Evolutionary conservation across 1,284 basidiomycete species (phyloP).

Genomic region (Boletus sp.): DNA sequence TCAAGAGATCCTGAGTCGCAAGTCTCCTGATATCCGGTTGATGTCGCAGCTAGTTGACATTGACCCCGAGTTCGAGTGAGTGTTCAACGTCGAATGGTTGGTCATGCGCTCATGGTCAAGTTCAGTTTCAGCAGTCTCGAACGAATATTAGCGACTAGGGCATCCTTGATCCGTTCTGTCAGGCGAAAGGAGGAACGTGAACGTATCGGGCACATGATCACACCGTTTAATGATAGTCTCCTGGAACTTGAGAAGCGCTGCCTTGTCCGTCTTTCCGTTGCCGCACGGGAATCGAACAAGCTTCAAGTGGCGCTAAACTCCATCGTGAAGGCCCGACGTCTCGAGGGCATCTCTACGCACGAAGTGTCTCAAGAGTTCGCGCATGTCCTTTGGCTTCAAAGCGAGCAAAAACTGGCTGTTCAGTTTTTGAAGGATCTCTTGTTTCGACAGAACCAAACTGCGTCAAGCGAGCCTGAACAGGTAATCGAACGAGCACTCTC

Average conservation of each 20-base stretch:
- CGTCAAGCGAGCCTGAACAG: constrained; percentile 15
- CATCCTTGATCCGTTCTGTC: constrained; percentile 74
- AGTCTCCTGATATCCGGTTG: constrained; percentile 33
- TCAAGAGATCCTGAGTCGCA: constrained; percentile 38
- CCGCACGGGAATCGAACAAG: constrained; percentile 68
- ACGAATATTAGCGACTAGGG: constrained; percentile 75
- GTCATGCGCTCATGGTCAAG: constrained; percentile 13
- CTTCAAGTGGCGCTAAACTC: constrained; percentile 86
- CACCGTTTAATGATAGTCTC: constrained; percentile 52
- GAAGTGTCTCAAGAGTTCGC: constrained; percentile 80
- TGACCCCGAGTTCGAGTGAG: constrained; percentile 64
- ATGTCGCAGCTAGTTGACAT: constrained; percentile 48
- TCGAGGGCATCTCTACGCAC: constrained; percentile 49
- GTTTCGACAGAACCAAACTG: constrained; percentile 15
- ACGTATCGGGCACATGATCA: constrained; percentile 68
- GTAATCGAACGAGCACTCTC: constrained; percentile 43
- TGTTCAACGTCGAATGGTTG: constrained; percentile 1
- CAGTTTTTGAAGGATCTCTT: constrained; percentile 62
- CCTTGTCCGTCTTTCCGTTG: constrained; percentile 69
- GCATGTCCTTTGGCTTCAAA: constrained; percentile 84
- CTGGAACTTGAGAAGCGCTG: constrained; percentile 65
- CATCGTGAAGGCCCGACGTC: constrained; percentile 66
- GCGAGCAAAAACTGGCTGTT: constrained; percentile 82
- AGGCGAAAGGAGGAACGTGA: constrained; percentile 61
- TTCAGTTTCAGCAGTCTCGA: constrained; percentile 77